These are phyloP conservation scores for Paramecium caudatum DNA, from an alignment of 73 alveolate genomes.

Conservation along the genomic window DNA sequence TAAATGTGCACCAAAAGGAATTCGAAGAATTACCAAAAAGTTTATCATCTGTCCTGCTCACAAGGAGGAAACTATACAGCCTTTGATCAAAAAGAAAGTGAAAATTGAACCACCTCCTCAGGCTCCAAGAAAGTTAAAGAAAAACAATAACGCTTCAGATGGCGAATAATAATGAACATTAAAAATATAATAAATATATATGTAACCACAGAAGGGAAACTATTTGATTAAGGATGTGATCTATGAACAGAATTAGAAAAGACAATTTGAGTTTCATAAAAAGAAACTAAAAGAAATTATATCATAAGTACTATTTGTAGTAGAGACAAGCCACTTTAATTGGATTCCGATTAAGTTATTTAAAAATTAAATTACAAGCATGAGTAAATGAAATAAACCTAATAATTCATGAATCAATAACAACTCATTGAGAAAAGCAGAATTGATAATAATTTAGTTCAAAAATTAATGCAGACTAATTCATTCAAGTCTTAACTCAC, in stretches of 20 bases:
- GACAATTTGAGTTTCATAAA: neutral
- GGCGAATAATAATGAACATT: constrained; percentile 10
- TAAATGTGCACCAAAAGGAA: constrained; percentile 62
- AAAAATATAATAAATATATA: neutral
- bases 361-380: constrained; percentile 15
- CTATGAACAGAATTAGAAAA: neutral
- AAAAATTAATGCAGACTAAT: neutral
- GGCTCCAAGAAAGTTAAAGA: neutral
- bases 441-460: neutral
- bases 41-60: constrained; percentile 36
- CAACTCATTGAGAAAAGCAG: neutral
- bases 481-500: no score
- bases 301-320: constrained; percentile 1
- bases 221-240: constrained; percentile 37
- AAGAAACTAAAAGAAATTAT: neutral
- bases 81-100: constrained; percentile 46
- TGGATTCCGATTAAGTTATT: neutral
- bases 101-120: constrained; percentile 18
- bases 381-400: constrained; percentile 8
- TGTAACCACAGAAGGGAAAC: neutral
- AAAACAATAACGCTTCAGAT: constrained; percentile 33
- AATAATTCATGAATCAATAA: neutral
- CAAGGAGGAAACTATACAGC: constrained; percentile 31
- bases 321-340: constrained; percentile 28
- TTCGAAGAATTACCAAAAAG: constrained; percentile 6